Percentiles rank a stretch among this genome's conserved stretches.
phyloP scores from a whole-genome alignment of 2,329 filamentous ascomycete species.

The Alternaria tenuissima region DNA sequence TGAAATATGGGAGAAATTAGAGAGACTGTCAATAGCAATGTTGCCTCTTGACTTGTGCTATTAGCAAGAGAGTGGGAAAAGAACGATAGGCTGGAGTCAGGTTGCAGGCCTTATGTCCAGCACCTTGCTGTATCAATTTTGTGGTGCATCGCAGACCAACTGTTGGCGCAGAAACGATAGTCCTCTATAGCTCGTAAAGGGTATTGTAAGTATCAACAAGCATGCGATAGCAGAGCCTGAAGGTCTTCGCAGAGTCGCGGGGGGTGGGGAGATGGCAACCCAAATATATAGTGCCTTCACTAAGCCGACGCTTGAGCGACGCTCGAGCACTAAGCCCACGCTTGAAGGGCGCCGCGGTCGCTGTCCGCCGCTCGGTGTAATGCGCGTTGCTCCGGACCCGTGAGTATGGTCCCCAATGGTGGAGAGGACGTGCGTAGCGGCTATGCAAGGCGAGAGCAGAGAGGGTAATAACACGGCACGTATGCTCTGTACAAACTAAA shows the following conservation, averaged over 20 bases:
- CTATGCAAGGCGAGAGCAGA: slow-evolving; percentile 2
- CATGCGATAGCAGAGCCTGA: neutral
- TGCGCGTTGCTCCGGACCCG: slow-evolving; percentile 16
- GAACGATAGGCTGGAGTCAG: neutral
- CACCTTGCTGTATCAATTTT: neutral
- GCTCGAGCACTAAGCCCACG: neutral
- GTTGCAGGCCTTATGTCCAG: neutral
- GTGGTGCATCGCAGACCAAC: neutral
- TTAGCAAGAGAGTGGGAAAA: neutral
- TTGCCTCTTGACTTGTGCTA: neutral
- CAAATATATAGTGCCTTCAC: neutral
- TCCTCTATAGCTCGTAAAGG: neutral
- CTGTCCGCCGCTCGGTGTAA: slow-evolving; percentile 3
- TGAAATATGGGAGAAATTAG: neutral
- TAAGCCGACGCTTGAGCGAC: neutral
- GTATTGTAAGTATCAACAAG: neutral
- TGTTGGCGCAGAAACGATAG: neutral
- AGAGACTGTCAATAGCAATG: neutral
- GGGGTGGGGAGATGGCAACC: neutral
- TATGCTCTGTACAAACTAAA: neutral
- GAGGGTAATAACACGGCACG: neutral
- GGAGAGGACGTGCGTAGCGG: slow-evolving; percentile 3
- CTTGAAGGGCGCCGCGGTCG: neutral
- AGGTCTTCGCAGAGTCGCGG: neutral
- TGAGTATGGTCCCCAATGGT: neutral